Evolutionary conservation across 306 rosid species (phyloP).

Genomic region (Ceratonia siliqua): DNA sequence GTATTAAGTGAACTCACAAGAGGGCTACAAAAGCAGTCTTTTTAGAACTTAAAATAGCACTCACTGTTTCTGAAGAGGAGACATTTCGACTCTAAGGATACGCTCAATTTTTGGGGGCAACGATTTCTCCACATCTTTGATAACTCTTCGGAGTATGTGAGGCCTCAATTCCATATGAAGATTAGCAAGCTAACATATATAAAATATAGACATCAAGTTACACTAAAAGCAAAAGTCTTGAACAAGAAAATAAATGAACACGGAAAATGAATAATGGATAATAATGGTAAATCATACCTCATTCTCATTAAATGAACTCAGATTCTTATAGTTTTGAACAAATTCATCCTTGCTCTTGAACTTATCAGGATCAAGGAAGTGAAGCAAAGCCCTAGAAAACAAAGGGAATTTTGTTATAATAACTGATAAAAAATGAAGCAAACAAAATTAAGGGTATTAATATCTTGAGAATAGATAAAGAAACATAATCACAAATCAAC

Average conservation of each 20-base stretch:
- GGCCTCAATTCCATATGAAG: slow-evolving; percentile 98
- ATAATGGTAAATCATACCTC: slow-evolving; percentile 64
- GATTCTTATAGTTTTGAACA: slow-evolving; percentile 95
- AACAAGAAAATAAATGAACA: slow-evolving; percentile 4
- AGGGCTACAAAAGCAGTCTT: slow-evolving; percentile 1
- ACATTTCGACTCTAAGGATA: slow-evolving; percentile 97
- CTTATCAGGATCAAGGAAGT: slow-evolving; percentile 87
- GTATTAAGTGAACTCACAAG: slow-evolving; percentile 27
- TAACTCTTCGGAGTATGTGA: slow-evolving; percentile 97
- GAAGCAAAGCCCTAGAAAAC: slow-evolving; percentile 88
- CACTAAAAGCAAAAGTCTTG: background rate
- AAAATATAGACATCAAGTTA: slow-evolving; percentile 28
- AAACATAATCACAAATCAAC: slow-evolving; percentile 11
- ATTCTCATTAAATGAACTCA: slow-evolving; percentile 93
- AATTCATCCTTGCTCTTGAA: slow-evolving; percentile 94
- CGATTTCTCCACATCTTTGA: slow-evolving; percentile 98
- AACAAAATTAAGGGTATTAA: slow-evolving; percentile 8
- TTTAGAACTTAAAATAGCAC: slow-evolving; percentile 33
- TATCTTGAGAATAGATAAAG: slow-evolving; percentile 4
- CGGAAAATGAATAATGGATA: background rate
- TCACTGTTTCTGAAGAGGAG: slow-evolving; percentile 99
- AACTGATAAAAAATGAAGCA: no score
- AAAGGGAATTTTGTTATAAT: background rate
- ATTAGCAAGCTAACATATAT: slow-evolving; percentile 78
- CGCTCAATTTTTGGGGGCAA: slow-evolving; percentile 99